phyloP scores from a whole-genome alignment of 2,329 filamentous ascomycete genomes.

The Blumeriella jaapii region DNA sequence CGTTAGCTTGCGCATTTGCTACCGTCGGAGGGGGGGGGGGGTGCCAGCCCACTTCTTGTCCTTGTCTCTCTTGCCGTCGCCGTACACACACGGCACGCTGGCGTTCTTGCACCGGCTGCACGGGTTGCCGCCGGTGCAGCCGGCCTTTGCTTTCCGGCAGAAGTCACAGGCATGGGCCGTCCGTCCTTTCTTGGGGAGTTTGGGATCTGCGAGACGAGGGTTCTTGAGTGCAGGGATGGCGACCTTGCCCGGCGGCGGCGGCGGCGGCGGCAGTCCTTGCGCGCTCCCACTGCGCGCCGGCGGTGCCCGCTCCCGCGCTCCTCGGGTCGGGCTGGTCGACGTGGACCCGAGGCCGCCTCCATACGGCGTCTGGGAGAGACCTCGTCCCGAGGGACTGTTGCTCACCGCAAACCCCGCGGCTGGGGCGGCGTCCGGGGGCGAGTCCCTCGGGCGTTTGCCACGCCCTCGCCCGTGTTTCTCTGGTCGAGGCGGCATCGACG shows the following conservation, averaged over 20 bases:
- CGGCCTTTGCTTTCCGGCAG: conserved; percentile 29
- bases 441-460: conserved; percentile 6
- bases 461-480: conserved; percentile 5
- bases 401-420: background rate
- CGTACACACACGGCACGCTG: conserved; percentile 17
- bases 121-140: conserved; percentile 27
- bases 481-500: conserved; percentile 4
- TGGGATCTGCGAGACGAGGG: conserved; percentile 5
- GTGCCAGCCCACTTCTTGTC: conserved; percentile 19
- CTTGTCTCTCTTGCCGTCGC: conserved; percentile 23
- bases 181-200: conserved; percentile 14
- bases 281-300: background rate
- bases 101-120: conserved; percentile 26
- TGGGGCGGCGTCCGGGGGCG: background rate
- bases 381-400: background rate
- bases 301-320: background rate
- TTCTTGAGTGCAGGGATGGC: conserved; percentile 16
- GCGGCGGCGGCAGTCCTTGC: background rate
- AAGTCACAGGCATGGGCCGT: conserved; percentile 26
- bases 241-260: conserved; percentile 16
- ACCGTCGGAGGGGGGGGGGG: background rate
- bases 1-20: conserved; percentile 3
- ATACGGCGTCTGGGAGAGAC: background rate
- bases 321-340: background rate
- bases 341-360: no score